phyloP scores from a whole-genome alignment of 768 basidiomycete species.

The Pulveroboletus sp. region DNA sequence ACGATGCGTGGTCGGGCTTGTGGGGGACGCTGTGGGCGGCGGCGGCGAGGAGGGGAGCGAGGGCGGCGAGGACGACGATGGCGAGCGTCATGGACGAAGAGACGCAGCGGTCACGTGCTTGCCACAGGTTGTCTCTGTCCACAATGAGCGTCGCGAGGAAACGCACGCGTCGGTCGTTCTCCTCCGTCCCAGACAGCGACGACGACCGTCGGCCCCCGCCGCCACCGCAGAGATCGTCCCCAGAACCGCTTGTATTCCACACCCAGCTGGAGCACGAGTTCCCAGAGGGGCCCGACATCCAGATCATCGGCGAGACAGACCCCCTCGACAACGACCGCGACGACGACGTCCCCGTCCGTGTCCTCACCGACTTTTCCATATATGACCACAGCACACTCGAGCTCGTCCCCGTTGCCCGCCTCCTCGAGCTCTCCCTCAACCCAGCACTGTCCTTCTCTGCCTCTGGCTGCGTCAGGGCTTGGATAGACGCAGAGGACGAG shows the following conservation, averaged over 20 bases:
- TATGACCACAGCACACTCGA: conserved; percentile 40
- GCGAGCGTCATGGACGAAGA: conserved; percentile 10
- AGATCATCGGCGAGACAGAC: conserved; percentile 43
- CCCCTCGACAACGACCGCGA: conserved; percentile 25
- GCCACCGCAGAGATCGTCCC: conserved; percentile 5
- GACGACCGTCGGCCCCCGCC: conserved; percentile 7
- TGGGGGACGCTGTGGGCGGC: conserved; percentile 8
- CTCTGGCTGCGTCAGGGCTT: conserved; percentile 39
- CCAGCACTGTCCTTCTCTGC: conserved; percentile 30
- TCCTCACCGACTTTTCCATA: conserved; percentile 52
- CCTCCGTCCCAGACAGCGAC: conserved; percentile 17
- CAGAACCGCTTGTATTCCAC: conserved; percentile 11
- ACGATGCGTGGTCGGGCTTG: conserved; percentile 54
- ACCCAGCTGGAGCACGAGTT: conserved; percentile 30
- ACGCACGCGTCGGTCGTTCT: conserved; percentile 23
- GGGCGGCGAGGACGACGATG: conserved; percentile 6
- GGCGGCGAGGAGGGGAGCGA: conserved; percentile 4
- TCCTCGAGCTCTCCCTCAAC: conserved; percentile 33
- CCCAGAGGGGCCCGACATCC: conserved; percentile 39
- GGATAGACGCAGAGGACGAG: conserved; percentile 30
- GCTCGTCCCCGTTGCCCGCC: conserved; percentile 39
- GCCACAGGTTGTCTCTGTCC: neutral
- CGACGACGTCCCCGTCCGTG: conserved; percentile 52
- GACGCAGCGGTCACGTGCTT: conserved; percentile 3
- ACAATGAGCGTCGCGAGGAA: conserved; percentile 23